These are phyloP conservation scores for Rhododendron williamsianum DNA, from an alignment of 148 eudicot genomes.

Conservation along the genomic window DNA sequence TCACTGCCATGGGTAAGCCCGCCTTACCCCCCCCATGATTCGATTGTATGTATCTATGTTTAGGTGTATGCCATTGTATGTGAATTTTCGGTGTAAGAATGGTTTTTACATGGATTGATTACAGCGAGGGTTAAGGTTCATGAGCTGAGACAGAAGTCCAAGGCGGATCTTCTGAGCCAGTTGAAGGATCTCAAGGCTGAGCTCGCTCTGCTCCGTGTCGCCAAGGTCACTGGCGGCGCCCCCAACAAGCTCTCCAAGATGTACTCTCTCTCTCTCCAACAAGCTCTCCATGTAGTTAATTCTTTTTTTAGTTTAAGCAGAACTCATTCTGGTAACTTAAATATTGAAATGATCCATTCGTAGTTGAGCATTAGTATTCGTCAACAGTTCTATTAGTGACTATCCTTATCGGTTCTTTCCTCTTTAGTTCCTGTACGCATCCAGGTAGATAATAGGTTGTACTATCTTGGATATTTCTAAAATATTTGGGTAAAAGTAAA, in stretches of 20 bases:
- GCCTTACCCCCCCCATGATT: too few species aligned
- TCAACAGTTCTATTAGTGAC: too few species aligned
- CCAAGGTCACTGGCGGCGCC: slow-evolving; percentile 87
- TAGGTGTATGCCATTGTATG: not conserved
- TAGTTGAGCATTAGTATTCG: too few species aligned
- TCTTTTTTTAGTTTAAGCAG: not conserved
- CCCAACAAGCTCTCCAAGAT: slow-evolving; percentile 87
- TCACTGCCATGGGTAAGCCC: not conserved
- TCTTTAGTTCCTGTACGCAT: too few species aligned
- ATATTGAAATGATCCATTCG: not conserved
- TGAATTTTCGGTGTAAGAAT: not conserved
- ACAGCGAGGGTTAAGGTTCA: slow-evolving; percentile 72
- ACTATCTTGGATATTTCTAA: too few species aligned
- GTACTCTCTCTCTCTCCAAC: slow-evolving; percentile 19
- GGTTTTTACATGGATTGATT: not conserved
- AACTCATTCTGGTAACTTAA: not conserved
- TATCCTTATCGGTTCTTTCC: too few species aligned
- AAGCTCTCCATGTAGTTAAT: too few species aligned
- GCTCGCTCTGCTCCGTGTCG: slow-evolving; percentile 67
- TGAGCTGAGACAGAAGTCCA: slow-evolving; percentile 57
- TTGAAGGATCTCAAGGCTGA: slow-evolving; percentile 69
- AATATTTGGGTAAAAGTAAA: too few species aligned
- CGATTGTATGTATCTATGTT: not conserved
- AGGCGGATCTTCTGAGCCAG: slow-evolving; percentile 46
- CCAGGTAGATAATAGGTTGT: too few species aligned